Conservation (phyloP, 2,329 filamentous ascomycete species). For the Lasiodiplodia gonubiensis region DNA sequence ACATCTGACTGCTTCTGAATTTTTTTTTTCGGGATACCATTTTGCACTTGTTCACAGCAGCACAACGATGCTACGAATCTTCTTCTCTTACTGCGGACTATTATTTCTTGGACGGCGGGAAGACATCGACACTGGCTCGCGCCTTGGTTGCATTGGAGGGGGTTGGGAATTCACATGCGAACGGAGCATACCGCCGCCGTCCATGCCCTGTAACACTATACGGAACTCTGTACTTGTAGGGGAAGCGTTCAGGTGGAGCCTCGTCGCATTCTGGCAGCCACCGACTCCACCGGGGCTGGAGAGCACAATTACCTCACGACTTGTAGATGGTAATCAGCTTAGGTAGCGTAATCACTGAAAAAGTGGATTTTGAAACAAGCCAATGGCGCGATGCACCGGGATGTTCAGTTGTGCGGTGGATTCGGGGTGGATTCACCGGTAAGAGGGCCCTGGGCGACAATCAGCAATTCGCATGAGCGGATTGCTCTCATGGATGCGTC, state of each 20-base stretch:
- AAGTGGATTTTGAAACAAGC: slow-evolving; percentile 35
- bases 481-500: slow-evolving; percentile 14
- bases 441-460: slow-evolving; percentile 10
- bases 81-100: slow-evolving; percentile 37
- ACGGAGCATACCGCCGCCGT: slow-evolving; percentile 34
- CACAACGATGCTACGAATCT: slow-evolving; percentile 47
- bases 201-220: slow-evolving; percentile 47
- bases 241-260: slow-evolving; percentile 36
- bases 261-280: slow-evolving; percentile 38
- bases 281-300: slow-evolving; percentile 30
- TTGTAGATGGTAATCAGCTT: slow-evolving; percentile 40
- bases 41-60: slow-evolving; percentile 33
- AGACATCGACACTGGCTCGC: slow-evolving; percentile 42
- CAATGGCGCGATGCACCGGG: slow-evolving; percentile 22
- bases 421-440: slow-evolving; percentile 13
- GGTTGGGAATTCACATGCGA: slow-evolving; percentile 31
- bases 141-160: slow-evolving; percentile 38
- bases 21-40: slow-evolving; percentile 43
- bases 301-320: slow-evolving; percentile 38
- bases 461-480: slow-evolving; percentile 6
- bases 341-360: slow-evolving; percentile 37
- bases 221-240: slow-evolving; percentile 49
- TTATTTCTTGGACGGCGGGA: slow-evolving; percentile 35
- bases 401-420: neutral
- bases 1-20: slow-evolving; percentile 37